Evolutionary conservation across 2,329 filamentous ascomycete species (phyloP).

Genomic region (Fusarium domesticum): DNA sequence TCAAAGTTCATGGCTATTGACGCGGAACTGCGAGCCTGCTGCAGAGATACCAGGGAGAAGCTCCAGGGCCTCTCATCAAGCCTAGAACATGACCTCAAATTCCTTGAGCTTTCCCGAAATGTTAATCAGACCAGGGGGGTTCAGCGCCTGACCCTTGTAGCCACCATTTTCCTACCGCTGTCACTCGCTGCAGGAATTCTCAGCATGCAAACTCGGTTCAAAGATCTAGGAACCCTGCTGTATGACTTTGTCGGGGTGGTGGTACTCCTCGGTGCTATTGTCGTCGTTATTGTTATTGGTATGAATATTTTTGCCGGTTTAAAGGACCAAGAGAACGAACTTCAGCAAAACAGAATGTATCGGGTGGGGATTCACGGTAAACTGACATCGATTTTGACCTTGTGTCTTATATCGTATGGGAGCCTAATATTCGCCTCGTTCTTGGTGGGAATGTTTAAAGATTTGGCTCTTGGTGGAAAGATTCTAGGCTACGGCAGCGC

Average conservation of each 20-base stretch:
- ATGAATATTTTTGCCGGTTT: background rate
- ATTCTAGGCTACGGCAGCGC: background rate
- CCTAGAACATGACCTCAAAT: slow-evolving; percentile 2
- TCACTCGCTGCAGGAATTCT: slow-evolving; percentile 5
- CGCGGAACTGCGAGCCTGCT: background rate
- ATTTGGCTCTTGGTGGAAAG: slow-evolving; percentile 2
- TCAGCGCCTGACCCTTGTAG: slow-evolving; percentile 3
- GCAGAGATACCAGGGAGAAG: background rate
- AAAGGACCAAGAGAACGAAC: slow-evolving; percentile 1
- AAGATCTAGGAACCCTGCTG: slow-evolving; percentile 1
- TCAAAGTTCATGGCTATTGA: background rate
- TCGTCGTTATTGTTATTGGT: background rate
- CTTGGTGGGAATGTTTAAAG: slow-evolving; percentile 1
- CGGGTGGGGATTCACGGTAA: background rate
- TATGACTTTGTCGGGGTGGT: slow-evolving; percentile 5
- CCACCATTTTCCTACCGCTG: slow-evolving; percentile 5
- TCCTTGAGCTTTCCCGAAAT: slow-evolving; percentile 1
- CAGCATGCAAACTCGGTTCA: slow-evolving; percentile 7
- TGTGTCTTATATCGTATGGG: background rate
- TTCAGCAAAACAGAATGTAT: background rate
- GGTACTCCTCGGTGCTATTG: slow-evolving; percentile 1
- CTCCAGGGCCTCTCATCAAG: background rate
- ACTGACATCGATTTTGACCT: background rate
- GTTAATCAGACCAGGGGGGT: background rate
- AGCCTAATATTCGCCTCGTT: background rate